These are phyloP conservation scores for Ophiosphaerella herpotricha DNA, from an alignment of 2,329 filamentous ascomycete genomes.

Conservation along the genomic window DNA sequence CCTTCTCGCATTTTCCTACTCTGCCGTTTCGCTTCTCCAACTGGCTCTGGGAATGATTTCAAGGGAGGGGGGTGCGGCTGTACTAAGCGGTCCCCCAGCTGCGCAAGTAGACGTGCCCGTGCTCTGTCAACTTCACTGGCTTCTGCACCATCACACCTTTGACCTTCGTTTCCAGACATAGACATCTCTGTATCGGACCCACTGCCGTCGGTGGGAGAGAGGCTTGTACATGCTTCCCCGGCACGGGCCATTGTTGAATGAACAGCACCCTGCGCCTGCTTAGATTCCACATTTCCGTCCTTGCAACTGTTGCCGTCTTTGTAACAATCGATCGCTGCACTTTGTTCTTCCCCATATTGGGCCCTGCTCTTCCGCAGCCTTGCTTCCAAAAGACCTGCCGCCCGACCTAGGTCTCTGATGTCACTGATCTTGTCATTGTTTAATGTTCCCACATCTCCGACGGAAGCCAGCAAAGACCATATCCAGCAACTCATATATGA, in stretches of 20 bases:
- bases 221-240: too few relatives aligned
- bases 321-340: neutral
- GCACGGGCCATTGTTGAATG: too few relatives aligned
- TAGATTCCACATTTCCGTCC: neutral
- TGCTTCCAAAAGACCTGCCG: constrained; percentile 66
- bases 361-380: constrained; percentile 13
- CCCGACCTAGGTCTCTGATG: constrained; percentile 78
- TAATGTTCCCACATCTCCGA: constrained; percentile 76
- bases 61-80: constrained; percentile 17
- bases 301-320: neutral
- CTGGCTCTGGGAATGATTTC: neutral
- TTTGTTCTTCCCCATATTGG: neutral
- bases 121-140: constrained; percentile 53
- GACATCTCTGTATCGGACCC: constrained; percentile 26
- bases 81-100: constrained; percentile 42
- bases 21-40: neutral
- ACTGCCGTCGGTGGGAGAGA: neutral
- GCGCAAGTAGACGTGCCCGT: constrained; percentile 53
- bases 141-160: constrained; percentile 10
- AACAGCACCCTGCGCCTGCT: neutral
- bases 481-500: constrained; percentile 78
- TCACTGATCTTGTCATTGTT: constrained; percentile 75
- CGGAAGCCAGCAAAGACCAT: constrained; percentile 78
- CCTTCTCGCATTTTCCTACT: too few relatives aligned
- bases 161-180: constrained; percentile 24